Conservation (phyloP, 116 monocot genomes). For the Trichopus zeylanicus region DNA sequence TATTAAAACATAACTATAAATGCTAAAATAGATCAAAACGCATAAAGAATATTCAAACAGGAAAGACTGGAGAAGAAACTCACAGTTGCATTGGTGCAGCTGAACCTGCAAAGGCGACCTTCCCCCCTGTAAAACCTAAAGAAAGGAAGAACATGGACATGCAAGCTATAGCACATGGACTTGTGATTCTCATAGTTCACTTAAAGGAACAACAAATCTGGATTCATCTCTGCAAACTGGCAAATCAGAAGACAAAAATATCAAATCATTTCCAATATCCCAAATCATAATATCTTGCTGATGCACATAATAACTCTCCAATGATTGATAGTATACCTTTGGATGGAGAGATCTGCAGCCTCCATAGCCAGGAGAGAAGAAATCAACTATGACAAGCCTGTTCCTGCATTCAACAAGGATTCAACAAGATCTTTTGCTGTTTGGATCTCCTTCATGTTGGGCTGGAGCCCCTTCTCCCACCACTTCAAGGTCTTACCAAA, state of each 20-base stretch:
- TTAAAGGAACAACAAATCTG: conserved; percentile 41
- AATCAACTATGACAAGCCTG: conserved; percentile 67
- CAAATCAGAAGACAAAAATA: conserved; percentile 31
- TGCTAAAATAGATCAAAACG: too few species aligned
- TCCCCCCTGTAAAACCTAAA: conserved; percentile 60
- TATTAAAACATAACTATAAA: too few species aligned
- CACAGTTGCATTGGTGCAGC: conserved; percentile 65
- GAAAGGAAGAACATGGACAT: conserved; percentile 37
- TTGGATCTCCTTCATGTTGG: conserved; percentile 72
- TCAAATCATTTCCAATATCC: neutral
- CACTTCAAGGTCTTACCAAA: conserved; percentile 42
- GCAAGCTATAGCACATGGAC: conserved; percentile 48
- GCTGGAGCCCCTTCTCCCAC: conserved; percentile 71
- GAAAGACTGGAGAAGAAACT: conserved; percentile 2
- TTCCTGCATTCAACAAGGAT: conserved; percentile 48
- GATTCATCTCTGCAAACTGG: conserved; percentile 41
- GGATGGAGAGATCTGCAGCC: conserved; percentile 85
- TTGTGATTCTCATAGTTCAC: conserved; percentile 56
- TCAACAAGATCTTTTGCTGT: conserved; percentile 63
- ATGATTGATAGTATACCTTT: conserved; percentile 30
- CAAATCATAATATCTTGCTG: neutral
- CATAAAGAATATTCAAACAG: too few species aligned
- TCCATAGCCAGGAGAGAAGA: conserved; percentile 80
- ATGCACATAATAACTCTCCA: neutral
- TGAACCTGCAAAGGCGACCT: conserved; percentile 56